Base-by-base conservation (phyloP, 306 rosid species). In the Cucurbita maxima region DNA sequence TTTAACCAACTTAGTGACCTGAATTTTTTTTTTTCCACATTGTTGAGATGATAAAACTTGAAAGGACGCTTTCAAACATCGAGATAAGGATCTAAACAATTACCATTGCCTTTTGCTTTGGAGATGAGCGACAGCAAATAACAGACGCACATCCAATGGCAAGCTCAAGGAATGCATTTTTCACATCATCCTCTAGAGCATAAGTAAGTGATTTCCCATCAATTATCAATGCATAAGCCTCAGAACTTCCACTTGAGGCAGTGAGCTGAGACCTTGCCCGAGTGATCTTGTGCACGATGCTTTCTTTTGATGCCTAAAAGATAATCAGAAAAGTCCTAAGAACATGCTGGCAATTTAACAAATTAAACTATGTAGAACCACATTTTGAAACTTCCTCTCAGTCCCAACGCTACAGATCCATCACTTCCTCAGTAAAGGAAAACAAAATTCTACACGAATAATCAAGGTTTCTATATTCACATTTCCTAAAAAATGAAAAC, bases 81-180 rank as follows among this genome's bases (percentile, higher is more conserved):
- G 14, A 51, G 18, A 40, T 72, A n/a, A 55, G n/a, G 38, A 77
- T 19, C 53, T 36, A 55, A 70, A 74, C 68, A 73, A 82, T 56
- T 83, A 95, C 99, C 84, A 91, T 83, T 15, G 99, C 99, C 83
- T 95, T 95, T 80, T 95, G 99, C 76, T 95, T 95, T 20, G 99
- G 99, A 13, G 99, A 91, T 11, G 97, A 88, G 19, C 99, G 96
- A 68, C 99, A 95, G 75, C 99, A 95, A 58, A 95, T 95, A 84
- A 95, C 97, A 52, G 97, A 91, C 20, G 96, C 89, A 76, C 99
- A 95, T 8, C 67, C 79, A 66, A 80, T 58, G 5, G 99, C 96
- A 75, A 95, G 96, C 15, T 87, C 86, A 38, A 95, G 83, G 86
- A 95, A 89, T 79, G 73, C 71, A 57, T 79, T 73, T 83, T 91